Conservation (phyloP, 306 rosid species). For the Phaseolus lunatus region DNA sequence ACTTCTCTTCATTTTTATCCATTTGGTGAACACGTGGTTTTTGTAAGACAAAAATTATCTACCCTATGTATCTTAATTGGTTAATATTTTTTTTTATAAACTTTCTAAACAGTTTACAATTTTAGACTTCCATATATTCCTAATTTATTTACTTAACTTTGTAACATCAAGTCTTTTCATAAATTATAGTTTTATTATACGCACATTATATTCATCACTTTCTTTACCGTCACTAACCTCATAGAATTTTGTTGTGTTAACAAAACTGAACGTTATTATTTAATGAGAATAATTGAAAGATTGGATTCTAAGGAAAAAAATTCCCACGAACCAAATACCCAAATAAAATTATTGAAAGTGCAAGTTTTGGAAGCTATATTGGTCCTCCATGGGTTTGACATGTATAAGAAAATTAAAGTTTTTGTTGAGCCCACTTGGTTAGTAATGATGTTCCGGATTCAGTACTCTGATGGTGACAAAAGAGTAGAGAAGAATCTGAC, state of each 20-base stretch:
- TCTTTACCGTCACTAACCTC: not conserved
- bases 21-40: no score
- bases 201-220: not conserved
- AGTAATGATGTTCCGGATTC: not conserved
- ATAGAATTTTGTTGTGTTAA: not conserved
- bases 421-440: not conserved
- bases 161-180: not conserved
- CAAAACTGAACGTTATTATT: not conserved
- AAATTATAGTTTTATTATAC: not conserved
- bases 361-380: not conserved
- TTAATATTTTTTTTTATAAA: no score
- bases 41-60: no score
- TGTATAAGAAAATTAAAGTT: not conserved
- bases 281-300: not conserved
- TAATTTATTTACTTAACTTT: not conserved
- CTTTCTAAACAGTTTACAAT: not conserved
- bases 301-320: not conserved
- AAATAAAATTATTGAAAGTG: conserved; percentile 2
- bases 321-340: not conserved
- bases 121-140: not conserved
- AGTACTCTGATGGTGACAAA: conserved; percentile 27
- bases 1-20: conserved; percentile 13
- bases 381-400: not conserved
- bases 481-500: conserved; percentile 4
- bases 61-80: no score